phyloP scores from a whole-genome alignment of 495 filamentous ascomycete genomes.

The Hypoxylon fuscum region DNA sequence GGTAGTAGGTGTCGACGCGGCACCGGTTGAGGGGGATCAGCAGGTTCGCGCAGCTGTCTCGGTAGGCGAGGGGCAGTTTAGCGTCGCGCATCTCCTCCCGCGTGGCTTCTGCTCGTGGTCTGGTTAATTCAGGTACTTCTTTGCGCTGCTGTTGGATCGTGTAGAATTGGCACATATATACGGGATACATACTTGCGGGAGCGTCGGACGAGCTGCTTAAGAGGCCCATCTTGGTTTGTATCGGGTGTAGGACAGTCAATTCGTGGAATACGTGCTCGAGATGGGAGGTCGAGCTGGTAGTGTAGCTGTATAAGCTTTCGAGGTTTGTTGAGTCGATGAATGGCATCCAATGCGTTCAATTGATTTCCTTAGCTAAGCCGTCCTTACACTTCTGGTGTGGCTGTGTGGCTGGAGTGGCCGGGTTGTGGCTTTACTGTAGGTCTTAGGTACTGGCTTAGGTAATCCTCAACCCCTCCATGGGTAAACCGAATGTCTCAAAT shows the following conservation, averaged over 20 bases:
- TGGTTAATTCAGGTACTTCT: not conserved
- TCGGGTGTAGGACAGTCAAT: slow-evolving; percentile 42
- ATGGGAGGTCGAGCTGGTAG: slow-evolving; percentile 10
- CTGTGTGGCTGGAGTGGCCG: too few relatives aligned
- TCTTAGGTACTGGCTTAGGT: too few relatives aligned
- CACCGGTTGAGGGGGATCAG: slow-evolving; percentile 95
- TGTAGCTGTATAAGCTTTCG: too few relatives aligned
- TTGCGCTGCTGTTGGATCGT: not conserved
- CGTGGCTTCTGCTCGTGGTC: slow-evolving; percentile 67
- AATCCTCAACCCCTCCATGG: too few relatives aligned
- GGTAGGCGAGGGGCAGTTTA: slow-evolving; percentile 85
- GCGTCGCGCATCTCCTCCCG: slow-evolving; percentile 93
- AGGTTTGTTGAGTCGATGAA: not conserved
- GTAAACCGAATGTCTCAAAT: too few relatives aligned
- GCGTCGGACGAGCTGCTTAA: slow-evolving; percentile 42
- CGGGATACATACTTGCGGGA: slow-evolving; percentile 45
- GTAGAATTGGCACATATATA: too few relatives aligned
- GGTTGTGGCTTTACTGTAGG: too few relatives aligned
- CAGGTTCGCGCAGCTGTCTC: slow-evolving; percentile 93
- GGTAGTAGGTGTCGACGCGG: slow-evolving; percentile 88
- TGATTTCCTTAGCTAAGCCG: too few relatives aligned
- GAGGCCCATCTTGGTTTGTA: slow-evolving; percentile 49
- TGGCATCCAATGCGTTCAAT: too few relatives aligned
- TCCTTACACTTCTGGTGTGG: too few relatives aligned
- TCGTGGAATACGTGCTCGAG: slow-evolving; percentile 7